Conservation (phyloP, 306 rosid genomes). For the Crotalaria pallida region DNA sequence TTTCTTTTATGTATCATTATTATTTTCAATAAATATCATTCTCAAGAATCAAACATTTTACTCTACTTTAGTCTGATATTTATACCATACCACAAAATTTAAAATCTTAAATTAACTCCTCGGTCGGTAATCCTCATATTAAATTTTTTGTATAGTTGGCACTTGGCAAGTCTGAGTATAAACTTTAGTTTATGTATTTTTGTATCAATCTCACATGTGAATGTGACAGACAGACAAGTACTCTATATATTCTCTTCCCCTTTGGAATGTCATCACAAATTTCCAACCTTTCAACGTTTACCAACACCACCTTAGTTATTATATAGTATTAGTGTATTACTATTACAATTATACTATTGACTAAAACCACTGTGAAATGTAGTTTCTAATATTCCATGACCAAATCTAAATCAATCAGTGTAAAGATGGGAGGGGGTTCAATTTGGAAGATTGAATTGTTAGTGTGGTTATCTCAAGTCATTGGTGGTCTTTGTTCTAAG, state of each 20-base stretch:
- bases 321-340: too few relatives aligned
- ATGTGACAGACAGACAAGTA: not conserved
- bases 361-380: not conserved
- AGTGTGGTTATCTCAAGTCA: slow-evolving; percentile 25
- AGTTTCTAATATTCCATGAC: too few relatives aligned
- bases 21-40: too few relatives aligned
- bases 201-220: not conserved
- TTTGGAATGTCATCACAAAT: not conserved
- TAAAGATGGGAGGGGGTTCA: slow-evolving; percentile 4
- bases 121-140: too few relatives aligned
- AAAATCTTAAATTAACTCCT: too few relatives aligned
- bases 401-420: not conserved
- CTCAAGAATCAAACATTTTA: too few relatives aligned
- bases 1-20: too few relatives aligned
- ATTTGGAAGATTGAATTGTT: slow-evolving; percentile 24
- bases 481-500: slow-evolving; percentile 63
- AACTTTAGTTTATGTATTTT: not conserved
- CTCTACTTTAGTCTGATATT: too few relatives aligned
- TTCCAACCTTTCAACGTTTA: not conserved
- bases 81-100: too few relatives aligned
- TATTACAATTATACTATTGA: not conserved
- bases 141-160: too few relatives aligned
- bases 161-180: too few relatives aligned
- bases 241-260: not conserved
- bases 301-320: not conserved